phyloP scores from a whole-genome alignment of 805 yeast species.

The Sugiyamaella smithiae region DNA sequence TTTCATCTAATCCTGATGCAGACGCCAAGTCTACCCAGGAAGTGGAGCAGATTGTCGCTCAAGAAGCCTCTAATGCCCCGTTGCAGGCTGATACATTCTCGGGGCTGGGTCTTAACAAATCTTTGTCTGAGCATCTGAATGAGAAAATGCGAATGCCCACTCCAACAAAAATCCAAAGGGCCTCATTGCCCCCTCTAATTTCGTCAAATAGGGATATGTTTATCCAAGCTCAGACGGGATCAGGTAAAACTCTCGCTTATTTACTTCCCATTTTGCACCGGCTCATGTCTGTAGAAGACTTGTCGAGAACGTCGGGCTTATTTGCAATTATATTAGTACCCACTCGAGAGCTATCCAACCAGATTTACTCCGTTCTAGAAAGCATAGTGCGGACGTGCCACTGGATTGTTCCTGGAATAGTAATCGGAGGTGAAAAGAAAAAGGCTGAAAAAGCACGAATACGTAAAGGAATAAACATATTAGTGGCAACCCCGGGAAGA shows the following conservation, averaged over 20 bases:
- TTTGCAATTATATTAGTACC: slow-evolving; percentile 90
- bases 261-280: slow-evolving; percentile 76
- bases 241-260: slow-evolving; percentile 93
- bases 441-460: slow-evolving; percentile 94
- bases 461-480: slow-evolving; percentile 90
- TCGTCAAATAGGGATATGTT: slow-evolving; percentile 60
- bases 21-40: slow-evolving; percentile 37
- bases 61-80: slow-evolving; percentile 84
- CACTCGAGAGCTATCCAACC: slow-evolving; percentile 91
- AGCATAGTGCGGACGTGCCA: slow-evolving; percentile 63
- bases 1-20: slow-evolving; percentile 51
- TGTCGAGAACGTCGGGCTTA: slow-evolving; percentile 68
- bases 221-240: slow-evolving; percentile 96
- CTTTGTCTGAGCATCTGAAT: slow-evolving; percentile 52
- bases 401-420: slow-evolving; percentile 90
- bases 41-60: slow-evolving; percentile 35
- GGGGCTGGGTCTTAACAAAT: slow-evolving; percentile 64
- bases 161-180: slow-evolving; percentile 87
- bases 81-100: slow-evolving; percentile 63
- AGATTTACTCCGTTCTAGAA: slow-evolving; percentile 79
- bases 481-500: slow-evolving; percentile 98
- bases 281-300: slow-evolving; percentile 52
- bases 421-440: slow-evolving; percentile 97
- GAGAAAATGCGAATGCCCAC: slow-evolving; percentile 46
- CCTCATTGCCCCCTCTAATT: slow-evolving; percentile 65